A percentile compares a stretch with the other conserved stretches of the same genome.
phyloP scores from a whole-genome alignment of 345 rosid species.

The Gossypium australe region DNA sequence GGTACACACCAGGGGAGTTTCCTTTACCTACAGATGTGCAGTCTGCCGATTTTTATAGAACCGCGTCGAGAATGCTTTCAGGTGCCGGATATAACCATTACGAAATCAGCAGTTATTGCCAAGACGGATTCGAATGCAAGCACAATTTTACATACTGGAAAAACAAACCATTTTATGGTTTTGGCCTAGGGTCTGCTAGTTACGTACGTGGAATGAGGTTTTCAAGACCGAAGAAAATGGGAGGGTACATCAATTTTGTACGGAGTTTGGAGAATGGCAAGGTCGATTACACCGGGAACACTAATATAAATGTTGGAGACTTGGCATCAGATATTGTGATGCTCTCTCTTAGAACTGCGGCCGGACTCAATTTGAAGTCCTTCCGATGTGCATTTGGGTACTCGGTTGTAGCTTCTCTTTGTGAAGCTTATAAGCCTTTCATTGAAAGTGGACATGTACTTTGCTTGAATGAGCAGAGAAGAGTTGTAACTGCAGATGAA shows the following conservation, averaged over 20 bases:
- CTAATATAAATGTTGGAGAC: slow-evolving; percentile 45
- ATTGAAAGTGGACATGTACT: slow-evolving; percentile 66
- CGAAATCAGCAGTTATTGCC: slow-evolving; percentile 76
- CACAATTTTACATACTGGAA: slow-evolving; percentile 88
- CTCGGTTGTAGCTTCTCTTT: slow-evolving; percentile 6
- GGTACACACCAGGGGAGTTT: slow-evolving; percentile 82
- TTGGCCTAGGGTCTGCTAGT: slow-evolving; percentile 97
- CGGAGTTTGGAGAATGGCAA: slow-evolving; percentile 51
- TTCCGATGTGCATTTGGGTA: slow-evolving; percentile 59
- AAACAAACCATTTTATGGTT: slow-evolving; percentile 73
- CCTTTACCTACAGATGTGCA: slow-evolving; percentile 82
- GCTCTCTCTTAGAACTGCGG: slow-evolving; percentile 45
- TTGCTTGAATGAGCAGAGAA: slow-evolving; percentile 60
- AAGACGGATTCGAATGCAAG: slow-evolving; percentile 64
- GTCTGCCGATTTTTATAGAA: slow-evolving; percentile 76
- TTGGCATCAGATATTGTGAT: slow-evolving; percentile 74
- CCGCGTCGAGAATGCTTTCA: slow-evolving; percentile 61
- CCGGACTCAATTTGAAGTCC: slow-evolving; percentile 62
- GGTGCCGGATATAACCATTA: slow-evolving; percentile 70
- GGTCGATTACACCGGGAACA: slow-evolving; percentile 29
- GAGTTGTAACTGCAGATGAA: slow-evolving; percentile 34
- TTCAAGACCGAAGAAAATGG: slow-evolving; percentile 83
- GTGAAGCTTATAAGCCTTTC: slow-evolving; percentile 31
- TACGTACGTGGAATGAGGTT: slow-evolving; percentile 69
- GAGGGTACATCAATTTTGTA: slow-evolving; percentile 57